Evolutionary conservation across 1,284 basidiomycete genomes (phyloP).

Genomic region (Heliocybe sulcata): DNA sequence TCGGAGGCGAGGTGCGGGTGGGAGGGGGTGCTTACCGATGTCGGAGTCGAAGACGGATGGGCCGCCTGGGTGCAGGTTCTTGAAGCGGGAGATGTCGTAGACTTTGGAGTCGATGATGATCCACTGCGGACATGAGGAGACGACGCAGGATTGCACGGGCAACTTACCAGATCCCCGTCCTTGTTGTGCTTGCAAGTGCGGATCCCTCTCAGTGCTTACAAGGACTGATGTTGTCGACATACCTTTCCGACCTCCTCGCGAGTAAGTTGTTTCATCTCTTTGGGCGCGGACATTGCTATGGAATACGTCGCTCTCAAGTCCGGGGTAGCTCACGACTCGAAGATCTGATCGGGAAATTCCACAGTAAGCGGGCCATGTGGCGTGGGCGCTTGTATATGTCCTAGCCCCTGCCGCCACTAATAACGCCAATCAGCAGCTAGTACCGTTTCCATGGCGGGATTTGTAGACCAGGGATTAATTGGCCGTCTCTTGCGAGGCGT

Average conservation of each 20-base stretch:
- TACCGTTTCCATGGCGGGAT: too few species aligned
- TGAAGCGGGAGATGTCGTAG: slow-evolving; percentile 77
- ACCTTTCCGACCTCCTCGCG: slow-evolving; percentile 52
- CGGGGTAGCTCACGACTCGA: too few species aligned
- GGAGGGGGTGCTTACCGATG: slow-evolving; percentile 24
- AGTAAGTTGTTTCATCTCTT: slow-evolving; percentile 36
- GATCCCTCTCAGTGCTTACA: background rate
- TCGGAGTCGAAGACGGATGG: slow-evolving; percentile 63
- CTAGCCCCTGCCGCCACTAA: too few species aligned
- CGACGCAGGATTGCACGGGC: background rate
- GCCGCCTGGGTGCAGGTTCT: slow-evolving; percentile 79
- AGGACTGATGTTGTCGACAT: slow-evolving; percentile 7
- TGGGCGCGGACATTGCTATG: slow-evolving; percentile 27
- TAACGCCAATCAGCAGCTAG: too few species aligned
- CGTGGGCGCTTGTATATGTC: too few species aligned
- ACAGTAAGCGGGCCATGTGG: too few species aligned
- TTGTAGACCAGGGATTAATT: too few species aligned
- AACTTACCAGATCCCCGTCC: slow-evolving; percentile 45
- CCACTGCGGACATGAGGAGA: slow-evolving; percentile 42
- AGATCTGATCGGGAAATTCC: too few species aligned
- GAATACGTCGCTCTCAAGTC: slow-evolving; percentile 7
- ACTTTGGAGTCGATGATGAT: slow-evolving; percentile 79
- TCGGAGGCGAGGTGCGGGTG: too few species aligned
- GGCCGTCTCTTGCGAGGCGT: too few species aligned
- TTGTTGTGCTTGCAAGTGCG: slow-evolving; percentile 47